phyloP scores from a whole-genome alignment of 805 yeast genomes.

The Saccharomycodes ludwigii region DNA sequence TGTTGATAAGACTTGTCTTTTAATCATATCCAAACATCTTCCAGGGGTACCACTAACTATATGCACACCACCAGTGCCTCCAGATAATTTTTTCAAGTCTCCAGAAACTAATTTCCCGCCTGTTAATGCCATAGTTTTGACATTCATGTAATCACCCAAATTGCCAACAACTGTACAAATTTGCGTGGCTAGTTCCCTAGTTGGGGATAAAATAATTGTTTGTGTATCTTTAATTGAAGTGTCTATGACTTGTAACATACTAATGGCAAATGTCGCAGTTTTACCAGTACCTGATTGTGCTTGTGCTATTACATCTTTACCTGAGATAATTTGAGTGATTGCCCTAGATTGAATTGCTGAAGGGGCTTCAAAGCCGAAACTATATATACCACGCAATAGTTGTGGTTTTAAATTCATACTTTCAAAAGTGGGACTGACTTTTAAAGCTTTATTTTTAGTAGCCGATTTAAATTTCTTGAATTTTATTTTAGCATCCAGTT shows the following conservation, averaged over 20 bases:
- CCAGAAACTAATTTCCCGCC: conserved; percentile 84
- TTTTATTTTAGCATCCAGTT: conserved; percentile 44
- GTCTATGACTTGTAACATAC: conserved; percentile 81
- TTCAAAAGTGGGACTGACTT: conserved; percentile 50
- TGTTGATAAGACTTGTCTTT: conserved; percentile 63
- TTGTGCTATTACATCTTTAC: conserved; percentile 92
- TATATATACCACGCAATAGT: conserved; percentile 52
- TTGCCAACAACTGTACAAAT: conserved; percentile 80
- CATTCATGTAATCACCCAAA: conserved; percentile 78
- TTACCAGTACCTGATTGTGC: conserved; percentile 99
- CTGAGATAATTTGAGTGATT: conserved; percentile 83
- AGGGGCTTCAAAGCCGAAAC: conserved; percentile 90
- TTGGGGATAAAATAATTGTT: conserved; percentile 86
- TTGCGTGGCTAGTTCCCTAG: conserved; percentile 91
- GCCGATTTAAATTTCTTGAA: conserved; percentile 30
- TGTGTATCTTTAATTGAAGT: conserved; percentile 63
- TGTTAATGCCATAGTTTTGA: conserved; percentile 80
- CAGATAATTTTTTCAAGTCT: conserved; percentile 60
- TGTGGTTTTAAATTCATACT: conserved; percentile 61
- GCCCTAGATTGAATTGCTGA: conserved; percentile 97
- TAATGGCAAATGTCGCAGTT: conserved; percentile 96
- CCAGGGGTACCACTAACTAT: conserved; percentile 97
- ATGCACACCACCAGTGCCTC: conserved; percentile 71
- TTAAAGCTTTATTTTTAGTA: conserved; percentile 42
- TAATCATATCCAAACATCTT: conserved; percentile 82